Conservation (phyloP, 768 basidiomycete genomes). For the Coprinopsis cinerea region DNA sequence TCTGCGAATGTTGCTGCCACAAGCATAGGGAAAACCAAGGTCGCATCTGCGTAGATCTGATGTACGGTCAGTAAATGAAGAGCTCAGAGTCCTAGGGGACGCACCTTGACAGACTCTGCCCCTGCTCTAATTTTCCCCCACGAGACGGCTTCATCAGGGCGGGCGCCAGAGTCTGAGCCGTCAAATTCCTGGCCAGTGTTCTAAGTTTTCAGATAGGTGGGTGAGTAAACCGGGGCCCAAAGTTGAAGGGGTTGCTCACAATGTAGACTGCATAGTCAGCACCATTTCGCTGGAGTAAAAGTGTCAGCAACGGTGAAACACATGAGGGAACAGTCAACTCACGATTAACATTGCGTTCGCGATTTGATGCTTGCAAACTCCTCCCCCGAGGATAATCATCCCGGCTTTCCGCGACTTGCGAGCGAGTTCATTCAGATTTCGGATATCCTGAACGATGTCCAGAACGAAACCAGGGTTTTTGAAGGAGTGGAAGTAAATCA, state of each 20-base stretch:
- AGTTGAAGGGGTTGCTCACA: conserved; percentile 36
- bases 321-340: conserved; percentile 19
- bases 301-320: not conserved
- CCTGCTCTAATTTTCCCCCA: conserved; percentile 97
- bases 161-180: conserved; percentile 94
- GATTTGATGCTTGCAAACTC: conserved; percentile 99
- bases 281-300: conserved; percentile 75
- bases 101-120: conserved; percentile 77
- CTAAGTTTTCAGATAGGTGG: conserved; percentile 31
- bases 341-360: conserved; percentile 99
- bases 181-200: conserved; percentile 99
- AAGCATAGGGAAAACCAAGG: conserved; percentile 89
- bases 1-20: conserved; percentile 92
- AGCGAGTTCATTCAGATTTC: conserved; percentile 83
- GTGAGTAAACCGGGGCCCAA: too few relatives aligned
- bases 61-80: conserved; percentile 18
- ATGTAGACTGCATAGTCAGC: conserved; percentile 98
- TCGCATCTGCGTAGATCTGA: conserved; percentile 92
- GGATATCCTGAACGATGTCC: conserved; percentile 94
- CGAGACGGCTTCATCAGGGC: conserved; percentile 95
- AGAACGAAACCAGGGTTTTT: conserved; percentile 75
- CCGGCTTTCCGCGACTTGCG: conserved; percentile 89
- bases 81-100: not conserved
- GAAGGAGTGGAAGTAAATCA: conserved; percentile 99
- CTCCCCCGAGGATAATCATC: conserved; percentile 97